Evolutionary conservation across 208 protist species (phyloP), one percentile per base, ranked within the genome.

Genomic region (Leishmania lainsoni): DNA sequence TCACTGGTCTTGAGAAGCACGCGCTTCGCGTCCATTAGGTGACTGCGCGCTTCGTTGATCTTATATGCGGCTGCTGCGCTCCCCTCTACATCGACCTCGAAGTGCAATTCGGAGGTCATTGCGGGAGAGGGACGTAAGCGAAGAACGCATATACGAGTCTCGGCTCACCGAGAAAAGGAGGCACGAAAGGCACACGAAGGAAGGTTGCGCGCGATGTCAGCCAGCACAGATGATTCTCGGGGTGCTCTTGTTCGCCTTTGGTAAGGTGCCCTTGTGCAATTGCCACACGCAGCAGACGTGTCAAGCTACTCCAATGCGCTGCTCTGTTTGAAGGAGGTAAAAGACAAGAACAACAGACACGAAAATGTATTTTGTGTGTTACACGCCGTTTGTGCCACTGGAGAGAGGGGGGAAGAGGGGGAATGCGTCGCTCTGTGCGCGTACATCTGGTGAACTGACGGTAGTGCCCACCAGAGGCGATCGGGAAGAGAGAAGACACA

Each of bases 1-100:
- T 89, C 77, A 39, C 85, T 73, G 0, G 85, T 52, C 48, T 82
- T 79, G 17, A 81, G 75, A 8, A 91, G 69, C 9, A 84, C 52
- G 14, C 68, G 75, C 32, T 70, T 63, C 22, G 79, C 79, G 26
- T 80, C 79, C 52, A 51, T 78, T 48, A 93, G 48, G 32, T 79
- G 70, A 16, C 22, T 10, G 42, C 83, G 75, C 3, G 70, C 65
- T 5, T 14, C 52, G 49, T 68, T 63, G 52, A 83, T 73, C 45
- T 78, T 45, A 52, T 65, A 79, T 29, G 78, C 78, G 0, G 76
- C 75, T 20, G 29, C 75, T 16, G 79, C 83, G 32, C 69, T 78
- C 20, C 79, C 83, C 22, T 45, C 74, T 14, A 87, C 59, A 45
- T 48, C 35, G 22, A 87, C 66, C 45, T 42, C 29, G 58, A 83